Base-by-base conservation (phyloP, 2,329 filamentous ascomycete species). In the Calonectria pauciramosa region DNA sequence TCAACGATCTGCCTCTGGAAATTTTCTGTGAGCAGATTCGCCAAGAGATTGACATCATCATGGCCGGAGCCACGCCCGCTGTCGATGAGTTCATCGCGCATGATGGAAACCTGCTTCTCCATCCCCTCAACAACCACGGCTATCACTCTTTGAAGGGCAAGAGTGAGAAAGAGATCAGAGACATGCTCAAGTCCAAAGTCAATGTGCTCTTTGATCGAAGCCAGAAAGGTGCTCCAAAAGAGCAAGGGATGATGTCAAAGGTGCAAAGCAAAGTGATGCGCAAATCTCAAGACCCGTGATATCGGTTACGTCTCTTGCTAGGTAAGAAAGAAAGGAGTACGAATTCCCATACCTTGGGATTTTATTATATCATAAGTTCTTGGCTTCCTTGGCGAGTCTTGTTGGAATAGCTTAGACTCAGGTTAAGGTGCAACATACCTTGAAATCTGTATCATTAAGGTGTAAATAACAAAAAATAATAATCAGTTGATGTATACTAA, bases 1-100 rank as follows among this genome's bases (percentile, higher is more conserved):
- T 96, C 78, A 96, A 96, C 82, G 94, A 96, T 83, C 86, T 96
- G 49, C 93, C 93, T 0, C 88, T 95, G 8, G 94, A 96, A 81
- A 86, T 89, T 14, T 97, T 93, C 87, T 96, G 94, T 85, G 89
- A 92, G 47, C 93, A 95, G 80, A 88, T 96, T 32, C 91, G 93
- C 26, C 84, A 89, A 28, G 95, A 97, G 80, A 88, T 96, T 76
- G 93, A 96, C 81, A 91, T 94, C 72, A 91, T 96, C 41, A 30
- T 65, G 41, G 60, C 38, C 23, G 60, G 60, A n/a, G 60, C 60
- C 18, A 32, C 41, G 4, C 41, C 38, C n/a, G 14, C 8, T 1
- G 41, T 49, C 3, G 11, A 65, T 4, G 41, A n/a, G 9, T 65
- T 65, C 32, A 18, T 65, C 5, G 9, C 47, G 20, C 60, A 65